Percentiles rank a stretch among this genome's conserved stretches.
phyloP scores from a whole-genome alignment of 1,284 basidiomycete genomes.

The Fomes fomentarius region DNA sequence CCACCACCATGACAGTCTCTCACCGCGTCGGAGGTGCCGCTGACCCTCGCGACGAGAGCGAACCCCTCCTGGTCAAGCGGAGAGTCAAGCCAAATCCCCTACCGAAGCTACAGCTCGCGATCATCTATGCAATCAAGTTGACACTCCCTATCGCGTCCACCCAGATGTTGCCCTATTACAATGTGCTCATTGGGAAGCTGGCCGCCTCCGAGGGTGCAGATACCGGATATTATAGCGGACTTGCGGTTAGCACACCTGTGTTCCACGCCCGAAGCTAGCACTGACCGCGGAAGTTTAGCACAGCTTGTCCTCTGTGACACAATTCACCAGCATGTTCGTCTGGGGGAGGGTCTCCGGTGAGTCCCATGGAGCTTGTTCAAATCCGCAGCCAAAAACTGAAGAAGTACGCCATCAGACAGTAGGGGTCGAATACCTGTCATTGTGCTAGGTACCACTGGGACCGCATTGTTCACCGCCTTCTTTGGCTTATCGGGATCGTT shows the following conservation, averaged over 20 bases:
- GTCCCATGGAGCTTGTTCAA: neutral
- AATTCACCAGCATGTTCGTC: slow-evolving; percentile 37
- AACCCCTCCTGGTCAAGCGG: slow-evolving; percentile 2
- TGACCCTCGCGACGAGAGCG: neutral
- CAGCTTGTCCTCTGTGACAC: slow-evolving; percentile 33
- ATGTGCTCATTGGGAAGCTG: slow-evolving; percentile 38
- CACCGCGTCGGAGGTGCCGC: neutral
- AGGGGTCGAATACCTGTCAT: slow-evolving; percentile 66
- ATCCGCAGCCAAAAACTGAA: neutral
- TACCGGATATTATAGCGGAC: slow-evolving; percentile 38
- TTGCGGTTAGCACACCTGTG: slow-evolving; percentile 27
- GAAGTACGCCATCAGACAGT: slow-evolving; percentile 46
- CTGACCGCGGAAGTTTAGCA: slow-evolving; percentile 21
- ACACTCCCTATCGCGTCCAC: slow-evolving; percentile 32
- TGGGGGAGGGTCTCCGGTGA: slow-evolving; percentile 40
- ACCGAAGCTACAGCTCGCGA: slow-evolving; percentile 33
- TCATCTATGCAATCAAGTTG: slow-evolving; percentile 36
- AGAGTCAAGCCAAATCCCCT: slow-evolving; percentile 26
- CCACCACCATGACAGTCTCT: slow-evolving; percentile 7
- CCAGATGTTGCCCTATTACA: slow-evolving; percentile 40
- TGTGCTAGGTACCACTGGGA: slow-evolving; percentile 52
- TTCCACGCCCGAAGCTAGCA: neutral
- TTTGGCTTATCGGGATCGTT: slow-evolving; percentile 62
- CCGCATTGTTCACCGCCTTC: slow-evolving; percentile 48
- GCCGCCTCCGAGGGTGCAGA: slow-evolving; percentile 32